Evolutionary conservation across 2,329 filamentous ascomycete species (phyloP).

Genomic region (Meredithiella fracta): DNA sequence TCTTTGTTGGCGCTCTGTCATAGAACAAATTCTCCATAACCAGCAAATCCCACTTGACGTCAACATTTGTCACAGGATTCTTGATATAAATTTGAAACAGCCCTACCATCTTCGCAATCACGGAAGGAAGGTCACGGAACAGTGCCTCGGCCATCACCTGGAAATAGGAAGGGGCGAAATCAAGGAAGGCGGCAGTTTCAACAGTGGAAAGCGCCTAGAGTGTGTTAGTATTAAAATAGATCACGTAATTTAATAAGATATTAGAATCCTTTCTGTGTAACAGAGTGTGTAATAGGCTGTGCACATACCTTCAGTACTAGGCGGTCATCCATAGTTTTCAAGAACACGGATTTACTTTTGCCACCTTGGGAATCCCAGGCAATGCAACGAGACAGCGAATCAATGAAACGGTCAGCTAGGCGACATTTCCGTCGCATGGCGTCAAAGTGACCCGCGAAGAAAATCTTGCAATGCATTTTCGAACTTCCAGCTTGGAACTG

Average conservation of each 20-base stretch:
- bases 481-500: constrained; percentile 90
- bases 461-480: constrained; percentile 93
- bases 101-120: constrained; percentile 97
- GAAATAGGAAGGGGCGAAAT: constrained; percentile 94
- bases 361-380: constrained; percentile 98
- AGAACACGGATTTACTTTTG: constrained; percentile 92
- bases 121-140: constrained; percentile 86
- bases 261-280: not conserved
- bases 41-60: constrained; percentile 86
- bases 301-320: constrained; percentile 59
- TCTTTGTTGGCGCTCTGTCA: constrained; percentile 73
- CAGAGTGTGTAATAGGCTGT: constrained; percentile 15
- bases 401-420: constrained; percentile 81
- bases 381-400: constrained; percentile 83
- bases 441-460: constrained; percentile 96
- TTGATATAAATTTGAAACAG: constrained; percentile 97
- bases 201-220: constrained; percentile 66
- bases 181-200: constrained; percentile 84
- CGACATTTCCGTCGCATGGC: constrained; percentile 85
- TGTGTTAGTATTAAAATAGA: not conserved
- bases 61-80: constrained; percentile 76
- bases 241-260: not conserved
- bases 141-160: constrained; percentile 91
- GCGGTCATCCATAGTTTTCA: constrained; percentile 90
- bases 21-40: constrained; percentile 99